Conservation (phyloP, 176 grass and related monocot genomes). For the Oryza brachyantha region DNA sequence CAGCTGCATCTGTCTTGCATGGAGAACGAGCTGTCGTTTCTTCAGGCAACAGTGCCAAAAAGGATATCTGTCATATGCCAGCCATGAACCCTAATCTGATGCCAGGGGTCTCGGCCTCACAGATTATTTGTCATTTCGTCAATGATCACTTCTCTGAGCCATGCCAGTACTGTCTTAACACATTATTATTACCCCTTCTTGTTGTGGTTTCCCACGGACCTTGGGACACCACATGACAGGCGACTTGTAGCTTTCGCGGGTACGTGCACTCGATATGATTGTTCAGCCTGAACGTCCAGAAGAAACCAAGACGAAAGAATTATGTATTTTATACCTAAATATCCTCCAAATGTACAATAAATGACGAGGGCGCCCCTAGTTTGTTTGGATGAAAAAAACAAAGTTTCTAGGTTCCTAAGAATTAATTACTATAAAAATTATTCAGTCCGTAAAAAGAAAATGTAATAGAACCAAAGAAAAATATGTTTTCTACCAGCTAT, state of each 20-base stretch:
- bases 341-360: not conserved
- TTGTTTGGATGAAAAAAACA: too few relatives aligned
- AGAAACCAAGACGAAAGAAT: conserved; percentile 25
- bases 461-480: too few relatives aligned
- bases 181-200: too few relatives aligned
- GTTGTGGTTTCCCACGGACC: not conserved
- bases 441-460: too few relatives aligned
- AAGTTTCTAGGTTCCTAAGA: too few relatives aligned
- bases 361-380: too few relatives aligned
- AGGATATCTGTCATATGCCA: not conserved
- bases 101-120: not conserved
- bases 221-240: not conserved
- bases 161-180: not conserved
- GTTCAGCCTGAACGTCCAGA: conserved; percentile 4
- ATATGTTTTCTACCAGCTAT: too few relatives aligned
- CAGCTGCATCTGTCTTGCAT: not conserved
- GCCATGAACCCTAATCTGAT: not conserved
- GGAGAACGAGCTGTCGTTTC: not conserved
- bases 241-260: conserved; percentile 22
- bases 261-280: not conserved
- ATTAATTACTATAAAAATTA: too few relatives aligned
- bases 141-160: not conserved
- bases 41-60: not conserved
- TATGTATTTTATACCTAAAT: not conserved
- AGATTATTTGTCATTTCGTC: not conserved